Percentiles rank a stretch among this genome's conserved stretches.
Conservation (phyloP, 208 protist species). For the Leishmania turanica region DNA sequence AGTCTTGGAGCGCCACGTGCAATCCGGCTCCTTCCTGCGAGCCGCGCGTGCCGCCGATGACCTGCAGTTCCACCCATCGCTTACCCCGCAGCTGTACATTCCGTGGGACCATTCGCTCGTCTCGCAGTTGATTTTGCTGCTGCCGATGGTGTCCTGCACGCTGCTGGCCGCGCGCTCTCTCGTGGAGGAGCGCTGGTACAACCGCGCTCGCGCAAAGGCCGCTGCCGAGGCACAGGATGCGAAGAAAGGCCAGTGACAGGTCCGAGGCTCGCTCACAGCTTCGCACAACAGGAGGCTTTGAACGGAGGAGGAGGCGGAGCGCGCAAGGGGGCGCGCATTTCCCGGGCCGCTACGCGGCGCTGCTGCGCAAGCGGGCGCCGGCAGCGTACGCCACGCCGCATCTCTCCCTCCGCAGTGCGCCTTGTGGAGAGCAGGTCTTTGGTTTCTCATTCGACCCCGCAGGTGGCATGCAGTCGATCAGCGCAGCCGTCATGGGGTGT, state of each 20-base stretch:
- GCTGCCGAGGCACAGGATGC: not conserved
- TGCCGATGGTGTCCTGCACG: conserved; percentile 45
- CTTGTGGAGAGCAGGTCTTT: not conserved
- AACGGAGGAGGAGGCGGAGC: not conserved
- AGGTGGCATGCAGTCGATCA: not conserved
- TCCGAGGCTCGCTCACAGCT: not conserved
- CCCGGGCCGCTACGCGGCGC: not conserved
- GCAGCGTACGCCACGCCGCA: not conserved
- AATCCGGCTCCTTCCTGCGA: conserved; percentile 32
- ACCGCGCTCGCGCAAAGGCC: conserved; percentile 1
- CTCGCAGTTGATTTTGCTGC: conserved; percentile 61
- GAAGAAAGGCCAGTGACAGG: conserved; percentile 8
- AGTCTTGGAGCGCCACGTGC: conserved; percentile 37
- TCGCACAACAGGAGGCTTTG: not conserved
- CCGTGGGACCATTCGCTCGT: conserved; percentile 72
- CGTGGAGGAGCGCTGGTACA: conserved; percentile 11
- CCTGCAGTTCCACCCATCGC: conserved; percentile 74
- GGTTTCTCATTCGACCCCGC: not conserved
- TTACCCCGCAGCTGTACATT: conserved; percentile 80
- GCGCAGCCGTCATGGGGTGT: too few species aligned
- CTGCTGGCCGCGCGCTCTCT: conserved; percentile 46
- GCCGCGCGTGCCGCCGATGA: conserved; percentile 67
- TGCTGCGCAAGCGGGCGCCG: not conserved
- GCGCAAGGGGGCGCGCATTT: not conserved
- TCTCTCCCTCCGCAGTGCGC: not conserved